Base-by-base conservation (phyloP, 2,329 filamentous ascomycete genomes). In the Coniochaeta ligniaria region DNA sequence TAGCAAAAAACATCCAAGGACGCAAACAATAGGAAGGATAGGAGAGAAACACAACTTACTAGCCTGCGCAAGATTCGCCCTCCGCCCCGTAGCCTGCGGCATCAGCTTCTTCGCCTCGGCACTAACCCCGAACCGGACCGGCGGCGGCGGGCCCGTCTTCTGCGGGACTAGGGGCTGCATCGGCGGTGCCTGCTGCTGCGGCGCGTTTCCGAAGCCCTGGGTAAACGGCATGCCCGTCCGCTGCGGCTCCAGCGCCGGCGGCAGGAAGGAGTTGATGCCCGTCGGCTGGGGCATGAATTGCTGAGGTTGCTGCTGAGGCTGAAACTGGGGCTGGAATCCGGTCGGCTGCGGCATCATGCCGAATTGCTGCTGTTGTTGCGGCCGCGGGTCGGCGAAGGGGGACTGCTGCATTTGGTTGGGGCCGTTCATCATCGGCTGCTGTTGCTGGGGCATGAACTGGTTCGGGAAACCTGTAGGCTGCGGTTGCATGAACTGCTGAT, bases 41-140 rank as follows among this genome's bases (percentile, higher is more conserved):
- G n/a, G 36, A 52, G 55, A 52, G 6, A 31, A 31, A 31, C 58
- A 59, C 22, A 61, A 93, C 94, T 89, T 88, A 98, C 94, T 99
- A 70, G 95, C 95, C 85, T 96, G 91, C 59, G 90, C 83, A 66
- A 99, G 82, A 73, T 98, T 97, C 60, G 95, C 95, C 78, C 90
- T 87, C 68, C 90, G 82, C 65, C 95, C 95, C 7, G 95, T 99
- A 31, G 92, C 83, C 77, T 98, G 95, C 33, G 93, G 87, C 63
- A 84, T 82, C 68, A 98, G 77, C 74, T 90, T 95, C 75, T 92
- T 92, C 33, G 86, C 78, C 57, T 87, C 85, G 31, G 81, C 78
- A 61, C 84, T 82, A 38, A 96, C 87, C 43, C 95, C 95, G 72
- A 99, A 99, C 62, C 92, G 85, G 20, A 99, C 88, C 26, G 92